Conservation (phyloP, 345 rosid genomes). For the Citrus medica region DNA sequence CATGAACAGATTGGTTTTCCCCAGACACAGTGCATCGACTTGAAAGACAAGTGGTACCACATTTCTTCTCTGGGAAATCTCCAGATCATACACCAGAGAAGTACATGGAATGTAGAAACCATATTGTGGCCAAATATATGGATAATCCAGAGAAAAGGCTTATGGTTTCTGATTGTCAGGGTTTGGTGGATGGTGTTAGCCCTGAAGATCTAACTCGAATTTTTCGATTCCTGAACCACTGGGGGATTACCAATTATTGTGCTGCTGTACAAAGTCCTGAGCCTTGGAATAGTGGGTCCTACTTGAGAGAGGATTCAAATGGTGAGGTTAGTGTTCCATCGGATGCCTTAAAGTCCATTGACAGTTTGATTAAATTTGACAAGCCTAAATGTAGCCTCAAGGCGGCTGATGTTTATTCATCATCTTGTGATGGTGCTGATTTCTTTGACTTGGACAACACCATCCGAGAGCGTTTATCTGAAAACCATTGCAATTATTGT, state of each 20-base stretch:
- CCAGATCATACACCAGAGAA: slow-evolving; percentile 69
- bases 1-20: slow-evolving; percentile 83
- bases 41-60: slow-evolving; percentile 98
- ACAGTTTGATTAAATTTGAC: slow-evolving; percentile 96
- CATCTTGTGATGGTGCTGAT: slow-evolving; percentile 43
- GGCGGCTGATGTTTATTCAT: slow-evolving; percentile 64
- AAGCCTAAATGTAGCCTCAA: slow-evolving; percentile 87
- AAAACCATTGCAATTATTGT: slow-evolving; percentile 73
- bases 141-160: slow-evolving; percentile 76
- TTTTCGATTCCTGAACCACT: slow-evolving; percentile 91
- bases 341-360: slow-evolving; percentile 87
- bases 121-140: slow-evolving; percentile 77
- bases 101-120: slow-evolving; percentile 89
- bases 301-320: slow-evolving; percentile 74
- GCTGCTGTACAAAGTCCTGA: slow-evolving; percentile 48
- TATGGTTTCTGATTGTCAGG: slow-evolving; percentile 68
- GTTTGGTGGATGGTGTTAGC: slow-evolving; percentile 50
- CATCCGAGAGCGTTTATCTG: slow-evolving; percentile 85
- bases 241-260: slow-evolving; percentile 98
- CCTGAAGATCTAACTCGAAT: slow-evolving; percentile 75
- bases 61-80: slow-evolving; percentile 92
- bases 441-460: slow-evolving; percentile 77
- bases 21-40: slow-evolving; percentile 77
- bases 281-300: slow-evolving; percentile 53
- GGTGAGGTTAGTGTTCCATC: slow-evolving; percentile 97